Conservation (phyloP, 768 basidiomycete species). For the Clitopilus passeckerianus region DNA sequence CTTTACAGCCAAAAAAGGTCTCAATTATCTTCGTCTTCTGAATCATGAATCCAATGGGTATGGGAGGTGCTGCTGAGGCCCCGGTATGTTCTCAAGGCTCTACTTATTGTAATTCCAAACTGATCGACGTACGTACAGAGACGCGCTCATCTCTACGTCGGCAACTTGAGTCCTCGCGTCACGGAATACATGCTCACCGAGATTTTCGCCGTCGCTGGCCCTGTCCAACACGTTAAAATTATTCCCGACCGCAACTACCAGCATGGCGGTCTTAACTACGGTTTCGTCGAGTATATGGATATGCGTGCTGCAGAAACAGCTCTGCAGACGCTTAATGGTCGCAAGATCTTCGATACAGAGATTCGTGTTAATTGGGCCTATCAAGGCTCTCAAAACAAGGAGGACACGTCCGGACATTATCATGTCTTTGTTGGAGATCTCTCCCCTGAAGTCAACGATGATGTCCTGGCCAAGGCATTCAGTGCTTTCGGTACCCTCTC, state of each 20-base stretch:
- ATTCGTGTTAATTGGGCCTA: constrained; percentile 99
- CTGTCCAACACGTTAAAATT: constrained; percentile 99
- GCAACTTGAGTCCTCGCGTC: constrained; percentile 94
- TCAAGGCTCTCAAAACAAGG: constrained; percentile 97
- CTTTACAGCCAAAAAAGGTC: constrained; percentile 27
- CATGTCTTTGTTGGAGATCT: constrained; percentile 99
- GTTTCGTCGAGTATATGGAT: constrained; percentile 98
- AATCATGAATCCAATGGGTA: constrained; percentile 78
- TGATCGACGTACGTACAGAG: constrained; percentile 46
- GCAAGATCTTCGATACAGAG: constrained; percentile 99
- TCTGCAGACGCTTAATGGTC: constrained; percentile 96
- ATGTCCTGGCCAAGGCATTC: constrained; percentile 95
- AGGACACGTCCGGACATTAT: constrained; percentile 95
- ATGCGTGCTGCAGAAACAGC: constrained; percentile 99
- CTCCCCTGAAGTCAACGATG: constrained; percentile 97
- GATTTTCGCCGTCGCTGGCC: constrained; percentile 94
- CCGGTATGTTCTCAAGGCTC: constrained; percentile 48
- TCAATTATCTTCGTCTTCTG: constrained; percentile 50
- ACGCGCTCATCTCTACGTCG: constrained; percentile 97
- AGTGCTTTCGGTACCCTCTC: constrained; percentile 94
- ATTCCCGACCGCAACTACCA: constrained; percentile 99
- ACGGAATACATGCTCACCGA: constrained; percentile 99
- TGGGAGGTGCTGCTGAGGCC: constrained; percentile 68
- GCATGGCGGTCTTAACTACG: constrained; percentile 98
- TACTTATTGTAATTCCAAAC: constrained; percentile 17